Evolutionary conservation across 768 basidiomycete species (phyloP), one percentile per base, ranked within the genome.

Genomic region (Podaxis pistillaris): DNA sequence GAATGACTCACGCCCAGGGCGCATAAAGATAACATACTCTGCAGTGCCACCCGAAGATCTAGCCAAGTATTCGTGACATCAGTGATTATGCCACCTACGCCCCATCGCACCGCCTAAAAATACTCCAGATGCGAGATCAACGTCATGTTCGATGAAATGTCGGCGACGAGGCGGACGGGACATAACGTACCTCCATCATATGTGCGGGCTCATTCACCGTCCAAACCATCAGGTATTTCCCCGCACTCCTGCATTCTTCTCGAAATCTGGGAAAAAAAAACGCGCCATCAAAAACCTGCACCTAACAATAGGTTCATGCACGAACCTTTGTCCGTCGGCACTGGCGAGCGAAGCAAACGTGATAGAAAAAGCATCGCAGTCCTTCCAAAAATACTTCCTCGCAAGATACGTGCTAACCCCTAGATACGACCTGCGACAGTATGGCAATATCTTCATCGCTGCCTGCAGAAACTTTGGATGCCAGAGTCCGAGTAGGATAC

Each of bases 211-310:
- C 83, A 70, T 99, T 99, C 24, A 98, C 96, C 0, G 97, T 99
- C 97, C 96, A 98, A 2, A 94, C 93, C 84, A 96, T 90, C 60
- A 98, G 67, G 67, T 83, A 82, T 82, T 97, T 97, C 19, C 90
- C 90, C 0, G 86, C 86, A 12, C 71, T 78, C 72, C 86, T 87
- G 78, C 93, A 95, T 67, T 94, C 90, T 52, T 79, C 74, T 59
- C 88, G 78, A 79, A 99, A 98, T 78, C 95, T 84, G 68, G 37
- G 19, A 19, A 36, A 59, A 53, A 58, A 36, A 54, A 59, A 60
- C 30, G 47, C 62, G 46, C 56, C 24, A 56, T 53, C 33, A 33
- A 33, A 33, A 33, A 33, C 33, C 8, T 33, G 8, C 8, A 1
- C 33, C 33, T 9, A 33, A 9, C 33, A 9, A 33, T 9, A 33